Conservation (phyloP, 2,329 filamentous ascomycete genomes). For the Trichoderma citrinoviride region DNA sequence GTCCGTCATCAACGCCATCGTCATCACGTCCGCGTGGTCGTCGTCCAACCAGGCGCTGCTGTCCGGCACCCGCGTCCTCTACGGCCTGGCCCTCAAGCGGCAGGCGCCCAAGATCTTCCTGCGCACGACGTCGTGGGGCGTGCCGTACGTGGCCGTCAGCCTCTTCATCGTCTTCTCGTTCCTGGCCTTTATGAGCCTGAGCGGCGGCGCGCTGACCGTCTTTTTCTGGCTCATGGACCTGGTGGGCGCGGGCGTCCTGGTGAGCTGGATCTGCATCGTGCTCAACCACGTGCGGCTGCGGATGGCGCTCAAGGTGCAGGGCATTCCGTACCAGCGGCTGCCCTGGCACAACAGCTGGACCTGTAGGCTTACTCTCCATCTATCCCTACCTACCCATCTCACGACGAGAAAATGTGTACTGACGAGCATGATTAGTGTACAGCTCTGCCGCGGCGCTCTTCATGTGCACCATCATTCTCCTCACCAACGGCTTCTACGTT, state of each 20-base stretch:
- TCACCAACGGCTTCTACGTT: conserved; percentile 66
- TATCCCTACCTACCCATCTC: too few species aligned
- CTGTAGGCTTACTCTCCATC: conserved; percentile 42
- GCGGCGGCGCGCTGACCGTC: conserved; percentile 57
- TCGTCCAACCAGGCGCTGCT: conserved; percentile 61
- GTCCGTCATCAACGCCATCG: conserved; percentile 72
- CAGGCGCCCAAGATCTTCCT: conserved; percentile 64
- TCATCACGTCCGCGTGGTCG: conserved; percentile 67
- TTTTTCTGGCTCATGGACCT: conserved; percentile 65
- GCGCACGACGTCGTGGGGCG: conserved; percentile 58
- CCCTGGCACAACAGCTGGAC: conserved; percentile 66
- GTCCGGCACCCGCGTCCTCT: conserved; percentile 66
- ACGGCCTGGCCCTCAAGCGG: conserved; percentile 63
- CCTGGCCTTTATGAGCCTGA: conserved; percentile 57
- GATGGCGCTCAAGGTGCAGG: conserved; percentile 54
- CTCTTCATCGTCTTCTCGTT: conserved; percentile 54
- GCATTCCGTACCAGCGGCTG: conserved; percentile 47
- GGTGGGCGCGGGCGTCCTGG: conserved; percentile 60
- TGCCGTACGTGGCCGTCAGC: conserved; percentile 59
- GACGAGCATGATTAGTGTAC: conserved; percentile 43
- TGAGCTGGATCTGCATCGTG: conserved; percentile 62
- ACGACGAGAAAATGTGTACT: not conserved
- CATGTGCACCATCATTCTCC: conserved; percentile 61
- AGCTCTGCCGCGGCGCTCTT: conserved; percentile 59
- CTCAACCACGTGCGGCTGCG: conserved; percentile 58